Percentiles rank a stretch among this genome's conserved stretches.
Conservation (phyloP, 202 grass and related monocot species). For the Dendrocalamus latiflorus region DNA sequence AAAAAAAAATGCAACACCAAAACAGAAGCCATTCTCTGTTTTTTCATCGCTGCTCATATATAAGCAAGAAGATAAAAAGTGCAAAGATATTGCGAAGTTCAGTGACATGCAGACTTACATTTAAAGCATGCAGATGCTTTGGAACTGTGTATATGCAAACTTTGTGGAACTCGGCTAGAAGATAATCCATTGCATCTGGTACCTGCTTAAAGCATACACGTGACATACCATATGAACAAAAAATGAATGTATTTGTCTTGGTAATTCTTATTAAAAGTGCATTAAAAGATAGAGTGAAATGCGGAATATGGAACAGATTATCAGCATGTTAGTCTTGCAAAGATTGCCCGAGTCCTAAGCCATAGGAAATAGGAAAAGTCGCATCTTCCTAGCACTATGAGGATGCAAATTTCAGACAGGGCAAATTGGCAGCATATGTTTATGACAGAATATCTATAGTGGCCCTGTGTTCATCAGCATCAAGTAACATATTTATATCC, state of each 20-base stretch:
- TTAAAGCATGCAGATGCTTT: constrained; percentile 83
- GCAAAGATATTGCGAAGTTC: not conserved
- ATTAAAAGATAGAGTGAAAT: not conserved
- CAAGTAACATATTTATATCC: not conserved
- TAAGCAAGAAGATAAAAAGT: not conserved
- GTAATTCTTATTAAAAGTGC: not conserved
- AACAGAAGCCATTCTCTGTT: not conserved
- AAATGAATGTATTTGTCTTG: not conserved
- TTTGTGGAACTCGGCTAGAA: constrained; percentile 87
- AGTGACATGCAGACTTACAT: constrained; percentile 52
- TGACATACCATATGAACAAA: not conserved
- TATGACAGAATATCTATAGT: not conserved
- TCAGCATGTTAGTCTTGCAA: constrained; percentile 4
- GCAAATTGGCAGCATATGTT: not conserved
- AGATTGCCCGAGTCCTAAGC: not conserved
- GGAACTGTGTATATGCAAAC: constrained; percentile 90
- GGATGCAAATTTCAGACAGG: not conserved
- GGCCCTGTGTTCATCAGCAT: not conserved
- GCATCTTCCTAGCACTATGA: not conserved
- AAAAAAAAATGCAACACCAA: not conserved
- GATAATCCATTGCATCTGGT: constrained; percentile 75
- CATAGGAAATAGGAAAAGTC: not conserved
- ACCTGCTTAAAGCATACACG: constrained; percentile 42
- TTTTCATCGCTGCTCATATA: not conserved
- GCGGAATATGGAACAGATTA: not conserved